Base-by-base conservation (phyloP, 2,329 filamentous ascomycete genomes). In the Penicillium digitatum region DNA sequence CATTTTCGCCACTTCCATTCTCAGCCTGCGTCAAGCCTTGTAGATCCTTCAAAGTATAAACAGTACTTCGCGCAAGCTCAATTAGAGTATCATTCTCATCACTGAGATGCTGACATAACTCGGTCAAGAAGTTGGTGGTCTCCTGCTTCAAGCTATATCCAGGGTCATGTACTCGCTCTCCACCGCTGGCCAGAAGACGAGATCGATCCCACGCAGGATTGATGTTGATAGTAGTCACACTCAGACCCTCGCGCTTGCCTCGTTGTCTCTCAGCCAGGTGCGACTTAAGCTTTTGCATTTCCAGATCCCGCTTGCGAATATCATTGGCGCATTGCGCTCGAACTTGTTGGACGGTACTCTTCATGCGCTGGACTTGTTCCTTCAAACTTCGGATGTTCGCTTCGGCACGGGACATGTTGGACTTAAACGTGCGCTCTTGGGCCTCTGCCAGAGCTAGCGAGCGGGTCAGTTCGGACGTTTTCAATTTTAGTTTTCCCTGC, bases 31-130 rank as follows among this genome's bases (percentile, higher is more conserved):
- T 58, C 54, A 85, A 67, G 1, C 82, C 83, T 55, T 85, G 82
- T 32, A 86, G 64, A 20, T 76, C 73, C 60, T 85, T 85, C 55
- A 97, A 75, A 0, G 85, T 89, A 1, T 82, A 77, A 54, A 93
- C 82, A 0, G 90, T 89, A 48, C 82, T 84, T 49, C 85, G 80
- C 48, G 95, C 81, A 29, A 96, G 78, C 1, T 78, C 79, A 35
- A 95, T 84, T 12, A 97, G 75, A 5, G 83, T 82, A 68, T 96
- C 92, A 66, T 99, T 99, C 72, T 99, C 94, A 62, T 95, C 90
- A 67, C 90, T 94, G 55, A 97, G 76, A 37, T 84, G 85, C 69
- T 89, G 88, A 29, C 90, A 92, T 55, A 96, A 77, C 66, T 89
- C 86, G 0, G 92, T 94, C 54, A 99, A 77, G 68, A 96, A 96